Percentiles rank a stretch among this genome's conserved stretches.
Evolutionary conservation across 139 green algal genomes (phyloP).

Genomic region (Mesotaenium endlicherianum): DNA sequence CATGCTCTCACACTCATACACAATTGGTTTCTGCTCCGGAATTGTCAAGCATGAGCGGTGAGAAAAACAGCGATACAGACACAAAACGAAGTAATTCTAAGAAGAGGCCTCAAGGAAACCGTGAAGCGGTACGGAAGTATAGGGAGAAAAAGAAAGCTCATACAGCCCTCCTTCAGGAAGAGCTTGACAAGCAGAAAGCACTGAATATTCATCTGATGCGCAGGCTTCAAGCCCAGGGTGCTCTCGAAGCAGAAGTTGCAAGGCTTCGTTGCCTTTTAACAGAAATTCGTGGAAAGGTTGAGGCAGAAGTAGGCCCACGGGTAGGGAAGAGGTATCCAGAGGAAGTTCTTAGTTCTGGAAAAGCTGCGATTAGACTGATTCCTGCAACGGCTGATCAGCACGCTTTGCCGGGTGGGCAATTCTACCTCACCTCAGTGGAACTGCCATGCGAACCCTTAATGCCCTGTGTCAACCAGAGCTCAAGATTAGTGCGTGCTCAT

Average conservation of each 20-base stretch:
- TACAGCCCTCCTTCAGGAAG: not conserved
- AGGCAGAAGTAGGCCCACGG: not conserved
- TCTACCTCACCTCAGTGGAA: not conserved
- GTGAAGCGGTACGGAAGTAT: constrained; percentile 4
- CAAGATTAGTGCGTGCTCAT: not conserved
- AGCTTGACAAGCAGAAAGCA: not conserved
- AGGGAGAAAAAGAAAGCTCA: not conserved
- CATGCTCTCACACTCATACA: not conserved
- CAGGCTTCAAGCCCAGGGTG: not conserved
- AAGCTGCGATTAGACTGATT: not conserved
- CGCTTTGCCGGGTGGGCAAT: not conserved
- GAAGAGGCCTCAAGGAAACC: not conserved
- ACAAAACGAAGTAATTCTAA: not conserved
- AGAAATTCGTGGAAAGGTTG: not conserved
- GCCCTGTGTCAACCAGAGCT: not conserved
- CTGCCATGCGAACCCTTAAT: not conserved
- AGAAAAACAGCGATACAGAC: not conserved
- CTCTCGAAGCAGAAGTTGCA: constrained; percentile 11
- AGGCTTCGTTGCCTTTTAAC: not conserved
- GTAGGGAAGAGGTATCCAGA: not conserved
- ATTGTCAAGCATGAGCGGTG: not conserved
- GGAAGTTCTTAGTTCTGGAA: not conserved
- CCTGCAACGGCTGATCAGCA: not conserved
- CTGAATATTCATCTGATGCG: not conserved
- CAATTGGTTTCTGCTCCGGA: not conserved